Evolutionary conservation across 352 stramenopile genomes (phyloP).

Genomic region (Aphanomyces astaci): DNA sequence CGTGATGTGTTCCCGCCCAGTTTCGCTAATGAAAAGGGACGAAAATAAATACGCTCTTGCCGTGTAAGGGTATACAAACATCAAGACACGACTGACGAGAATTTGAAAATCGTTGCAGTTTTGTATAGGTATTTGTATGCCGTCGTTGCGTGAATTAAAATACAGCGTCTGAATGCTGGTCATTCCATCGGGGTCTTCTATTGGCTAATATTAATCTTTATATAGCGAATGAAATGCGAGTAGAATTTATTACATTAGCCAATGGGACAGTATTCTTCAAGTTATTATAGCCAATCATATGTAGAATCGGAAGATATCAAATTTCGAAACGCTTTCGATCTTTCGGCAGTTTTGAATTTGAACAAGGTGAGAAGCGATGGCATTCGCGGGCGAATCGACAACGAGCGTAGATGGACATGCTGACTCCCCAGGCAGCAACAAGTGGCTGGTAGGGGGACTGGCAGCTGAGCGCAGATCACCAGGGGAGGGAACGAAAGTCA

Average conservation of each 20-base stretch:
- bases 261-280: too few species aligned
- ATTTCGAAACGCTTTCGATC: too few species aligned
- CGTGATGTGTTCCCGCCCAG: neutral
- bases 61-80: neutral
- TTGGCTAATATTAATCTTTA: too few species aligned
- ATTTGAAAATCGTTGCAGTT: neutral
- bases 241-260: too few species aligned
- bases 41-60: neutral
- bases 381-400: too few species aligned
- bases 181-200: neutral
- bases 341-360: neutral
- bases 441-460: neutral
- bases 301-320: too few species aligned
- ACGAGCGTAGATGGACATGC: neutral
- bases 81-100: neutral
- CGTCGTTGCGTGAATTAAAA: too few species aligned
- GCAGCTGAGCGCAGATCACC: neutral
- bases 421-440: neutral
- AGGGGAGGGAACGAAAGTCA: too few species aligned
- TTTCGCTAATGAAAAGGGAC: neutral
- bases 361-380: neutral
- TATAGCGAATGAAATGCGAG: too few species aligned
- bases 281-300: neutral
- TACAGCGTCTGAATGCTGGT: neutral
- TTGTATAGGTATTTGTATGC: neutral